Percentiles rank a stretch among this genome's conserved stretches.
Conservation (phyloP, 2,329 filamentous ascomycete species). For the Ceratocystis smalleyi region DNA sequence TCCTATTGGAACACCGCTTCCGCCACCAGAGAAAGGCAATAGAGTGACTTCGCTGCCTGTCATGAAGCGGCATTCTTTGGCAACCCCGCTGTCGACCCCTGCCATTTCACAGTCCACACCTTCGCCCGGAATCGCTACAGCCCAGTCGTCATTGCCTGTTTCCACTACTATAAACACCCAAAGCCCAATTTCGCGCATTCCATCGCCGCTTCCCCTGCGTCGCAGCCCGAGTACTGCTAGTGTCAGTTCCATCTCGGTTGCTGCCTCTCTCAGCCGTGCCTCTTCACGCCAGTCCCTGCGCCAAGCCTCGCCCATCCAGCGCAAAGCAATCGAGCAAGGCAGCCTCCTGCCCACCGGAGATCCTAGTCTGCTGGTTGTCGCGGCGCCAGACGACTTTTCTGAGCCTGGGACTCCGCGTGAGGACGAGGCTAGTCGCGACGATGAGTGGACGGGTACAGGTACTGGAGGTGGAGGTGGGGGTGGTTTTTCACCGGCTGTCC, state of each 20-base stretch:
- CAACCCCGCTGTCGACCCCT: background rate
- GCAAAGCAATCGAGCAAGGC: constrained; percentile 11
- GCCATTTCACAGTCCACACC: background rate
- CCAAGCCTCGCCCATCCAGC: constrained; percentile 13
- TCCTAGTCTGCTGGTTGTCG: constrained; percentile 43
- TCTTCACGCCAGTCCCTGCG: constrained; percentile 14
- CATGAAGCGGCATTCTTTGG: constrained; percentile 42
- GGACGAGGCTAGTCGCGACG: constrained; percentile 24
- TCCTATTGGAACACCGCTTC: constrained; percentile 64
- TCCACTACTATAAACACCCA: background rate
- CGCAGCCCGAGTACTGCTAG: constrained; percentile 11
- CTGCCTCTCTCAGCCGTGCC: constrained; percentile 9
- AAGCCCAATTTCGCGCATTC: constrained; percentile 8
- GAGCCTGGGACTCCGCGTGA: constrained; percentile 36
- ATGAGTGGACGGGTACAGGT: constrained; percentile 9
- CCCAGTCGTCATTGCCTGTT: constrained; percentile 28
- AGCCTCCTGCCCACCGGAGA: constrained; percentile 13
- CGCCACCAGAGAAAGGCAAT: constrained; percentile 46
- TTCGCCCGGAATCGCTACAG: constrained; percentile 23
- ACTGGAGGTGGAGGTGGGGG: background rate
- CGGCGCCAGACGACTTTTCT: constrained; percentile 44
- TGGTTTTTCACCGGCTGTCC: constrained; percentile 11
- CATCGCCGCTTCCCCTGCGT: constrained; percentile 9
- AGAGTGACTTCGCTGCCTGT: constrained; percentile 42
- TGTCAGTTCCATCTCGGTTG: constrained; percentile 1